Base-by-base conservation (phyloP, 2,329 filamentous ascomycete genomes). In the Talaromyces piceae region DNA sequence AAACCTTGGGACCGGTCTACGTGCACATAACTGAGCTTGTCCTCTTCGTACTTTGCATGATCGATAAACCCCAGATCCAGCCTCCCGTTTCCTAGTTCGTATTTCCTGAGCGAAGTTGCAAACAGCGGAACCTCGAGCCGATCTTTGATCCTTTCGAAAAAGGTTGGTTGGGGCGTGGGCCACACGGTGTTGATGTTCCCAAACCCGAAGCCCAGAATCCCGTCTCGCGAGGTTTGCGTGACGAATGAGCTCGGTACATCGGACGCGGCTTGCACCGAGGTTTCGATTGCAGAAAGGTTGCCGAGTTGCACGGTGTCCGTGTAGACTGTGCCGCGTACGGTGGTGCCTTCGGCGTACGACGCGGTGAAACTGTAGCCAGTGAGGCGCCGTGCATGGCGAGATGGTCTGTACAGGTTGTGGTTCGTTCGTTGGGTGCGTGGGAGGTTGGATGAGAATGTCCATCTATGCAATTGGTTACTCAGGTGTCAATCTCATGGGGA, bases 251-350 rank as follows among this genome's bases (percentile, higher is more conserved):
- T 52, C 6, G 82, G 84, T 30, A 87, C 76, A 1, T 74, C 71
- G 3, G 73, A 71, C 8, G 84, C 84, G 26, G 82, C 78, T 65
- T 87, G 81, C 7, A 88, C 78, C 7, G 82, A 81, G 65, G 87
- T 84, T 2, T 66, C 63, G 2, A 74, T 73, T 28, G 82, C 81
- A 25, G 72, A 78, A 2, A 84, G 77, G 26, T 71, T 71, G 41
- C 81, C 83, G 20, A 88, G 75, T 22, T 71, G 70, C 41, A 87
- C 83, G 45, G 73, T 78, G 64, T 87, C 84, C 23, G 72, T 75
- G 66, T 84, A 86, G 48, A 88, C 84, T 45, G 77, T 76, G 39
- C 85, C 84, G 39, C 66, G 72, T 13, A 84, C 84, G 37, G 73
- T 74, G 33, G 79, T 80, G 9, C 80, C 80, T 57, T 88, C 85